Evolutionary conservation across 495 filamentous ascomycete species (phyloP).

Genomic region (Penicillium arizonense): DNA sequence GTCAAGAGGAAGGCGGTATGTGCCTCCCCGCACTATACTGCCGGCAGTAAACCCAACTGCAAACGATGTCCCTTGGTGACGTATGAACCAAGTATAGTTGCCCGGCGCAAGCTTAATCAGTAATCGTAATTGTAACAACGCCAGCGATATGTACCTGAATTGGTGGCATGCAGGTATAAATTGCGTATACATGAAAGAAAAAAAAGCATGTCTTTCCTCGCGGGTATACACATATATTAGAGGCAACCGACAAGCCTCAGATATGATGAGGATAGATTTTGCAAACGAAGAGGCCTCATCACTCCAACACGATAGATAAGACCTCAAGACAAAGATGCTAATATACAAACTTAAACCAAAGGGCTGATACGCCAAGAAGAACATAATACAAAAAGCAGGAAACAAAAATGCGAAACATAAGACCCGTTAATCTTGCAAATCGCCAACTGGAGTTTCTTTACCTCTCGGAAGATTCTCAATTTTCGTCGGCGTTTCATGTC

Average conservation of each 20-base stretch:
- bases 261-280: no score
- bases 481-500: background rate
- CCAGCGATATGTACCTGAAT: no score
- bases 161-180: no score
- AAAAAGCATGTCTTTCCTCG: no score
- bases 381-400: background rate
- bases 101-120: no score
- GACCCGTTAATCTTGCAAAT: background rate
- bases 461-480: background rate
- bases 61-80: background rate
- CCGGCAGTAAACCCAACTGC: background rate
- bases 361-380: background rate
- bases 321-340: background rate
- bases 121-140: no score
- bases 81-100: background rate
- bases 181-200: no score
- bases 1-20: conserved; percentile 26
- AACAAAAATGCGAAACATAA: background rate
- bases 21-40: conserved; percentile 2
- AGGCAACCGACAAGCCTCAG: no score
- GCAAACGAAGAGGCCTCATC: no score
- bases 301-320: background rate
- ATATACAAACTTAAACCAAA: background rate
- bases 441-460: background rate
- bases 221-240: no score